Evolutionary conservation across 192 early-diverging fungal genomes (phyloP).

Genomic region (Mortierella claussenii): DNA sequence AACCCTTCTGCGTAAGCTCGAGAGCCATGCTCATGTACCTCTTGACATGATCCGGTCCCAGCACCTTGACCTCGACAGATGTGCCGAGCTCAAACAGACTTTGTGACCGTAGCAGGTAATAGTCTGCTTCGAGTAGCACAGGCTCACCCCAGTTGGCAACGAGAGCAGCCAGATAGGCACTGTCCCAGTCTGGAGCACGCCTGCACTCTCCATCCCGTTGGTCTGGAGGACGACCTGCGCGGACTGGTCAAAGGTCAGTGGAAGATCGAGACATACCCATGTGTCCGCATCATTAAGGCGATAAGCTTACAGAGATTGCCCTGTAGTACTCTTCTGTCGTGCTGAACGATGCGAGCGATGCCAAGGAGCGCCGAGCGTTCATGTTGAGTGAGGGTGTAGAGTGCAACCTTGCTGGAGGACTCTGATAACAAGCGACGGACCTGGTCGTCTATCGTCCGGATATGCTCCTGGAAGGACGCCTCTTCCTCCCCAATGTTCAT

Average conservation of each 20-base stretch:
- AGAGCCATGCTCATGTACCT: slow-evolving; percentile 29
- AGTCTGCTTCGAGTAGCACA: slow-evolving; percentile 19
- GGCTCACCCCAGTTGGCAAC: slow-evolving; percentile 22
- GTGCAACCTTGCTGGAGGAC: neutral
- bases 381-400: neutral
- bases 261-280: no score
- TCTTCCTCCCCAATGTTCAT: slow-evolving; percentile 8
- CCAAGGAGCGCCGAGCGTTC: slow-evolving; percentile 4
- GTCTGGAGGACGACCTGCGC: slow-evolving; percentile 27
- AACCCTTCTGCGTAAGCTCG: slow-evolving; percentile 1
- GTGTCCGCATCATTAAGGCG: no score
- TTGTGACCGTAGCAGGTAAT: slow-evolving; percentile 21
- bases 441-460: neutral
- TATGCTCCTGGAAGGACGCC: neutral
- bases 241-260: no score
- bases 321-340: slow-evolving; percentile 17
- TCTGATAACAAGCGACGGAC: neutral
- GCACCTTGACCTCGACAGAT: slow-evolving; percentile 11
- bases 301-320: slow-evolving; percentile 9
- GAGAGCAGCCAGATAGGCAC: neutral
- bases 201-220: slow-evolving; percentile 9
- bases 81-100: slow-evolving; percentile 11
- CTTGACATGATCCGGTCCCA: slow-evolving; percentile 2
- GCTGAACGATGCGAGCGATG: slow-evolving; percentile 13
- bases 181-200: slow-evolving; percentile 35